Conservation (phyloP, 2,329 filamentous ascomycete species). For the Grosmannia serpens region DNA sequence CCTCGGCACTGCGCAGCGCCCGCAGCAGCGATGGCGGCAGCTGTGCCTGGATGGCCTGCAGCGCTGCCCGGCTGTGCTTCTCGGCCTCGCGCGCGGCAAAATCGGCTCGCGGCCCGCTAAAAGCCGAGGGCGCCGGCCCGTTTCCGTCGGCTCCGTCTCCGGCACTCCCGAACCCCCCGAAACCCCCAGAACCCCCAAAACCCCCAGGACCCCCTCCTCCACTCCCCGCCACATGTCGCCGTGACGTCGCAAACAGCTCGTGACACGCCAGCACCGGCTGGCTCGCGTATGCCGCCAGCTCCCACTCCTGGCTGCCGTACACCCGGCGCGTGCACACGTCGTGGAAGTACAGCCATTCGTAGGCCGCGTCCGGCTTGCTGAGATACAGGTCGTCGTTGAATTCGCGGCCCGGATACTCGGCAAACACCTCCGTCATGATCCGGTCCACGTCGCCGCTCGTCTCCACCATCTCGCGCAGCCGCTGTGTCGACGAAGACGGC, state of each 20-base stretch:
- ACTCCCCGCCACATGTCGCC: slow-evolving; percentile 36
- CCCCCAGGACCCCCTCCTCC: too few species aligned
- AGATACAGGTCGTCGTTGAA: slow-evolving; percentile 91
- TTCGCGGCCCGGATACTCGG: slow-evolving; percentile 72
- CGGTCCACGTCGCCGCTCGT: slow-evolving; percentile 69
- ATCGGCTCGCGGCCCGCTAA: slow-evolving; percentile 77
- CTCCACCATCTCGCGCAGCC: slow-evolving; percentile 64
- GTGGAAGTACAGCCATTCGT: slow-evolving; percentile 94
- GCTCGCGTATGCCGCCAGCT: slow-evolving; percentile 75
- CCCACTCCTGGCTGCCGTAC: slow-evolving; percentile 83
- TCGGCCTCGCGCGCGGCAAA: slow-evolving; percentile 70
- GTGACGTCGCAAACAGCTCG: slow-evolving; percentile 71
- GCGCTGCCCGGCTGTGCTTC: slow-evolving; percentile 63
- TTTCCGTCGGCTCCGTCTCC: slow-evolving; percentile 8
- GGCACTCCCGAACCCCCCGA: too few species aligned
- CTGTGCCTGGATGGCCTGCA: slow-evolving; percentile 62
- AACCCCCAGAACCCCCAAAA: too few species aligned
- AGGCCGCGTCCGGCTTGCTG: slow-evolving; percentile 74
- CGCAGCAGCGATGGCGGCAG: slow-evolving; percentile 62
- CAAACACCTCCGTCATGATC: slow-evolving; percentile 73
- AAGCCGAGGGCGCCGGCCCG: slow-evolving; percentile 27
- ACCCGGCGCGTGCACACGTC: slow-evolving; percentile 70
- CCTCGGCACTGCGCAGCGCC: slow-evolving; percentile 66
- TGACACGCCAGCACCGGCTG: slow-evolving; percentile 86
- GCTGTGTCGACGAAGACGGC: slow-evolving; percentile 19